Conservation (phyloP, 2,329 filamentous ascomycete genomes). For the Alternaria gansuensis region DNA sequence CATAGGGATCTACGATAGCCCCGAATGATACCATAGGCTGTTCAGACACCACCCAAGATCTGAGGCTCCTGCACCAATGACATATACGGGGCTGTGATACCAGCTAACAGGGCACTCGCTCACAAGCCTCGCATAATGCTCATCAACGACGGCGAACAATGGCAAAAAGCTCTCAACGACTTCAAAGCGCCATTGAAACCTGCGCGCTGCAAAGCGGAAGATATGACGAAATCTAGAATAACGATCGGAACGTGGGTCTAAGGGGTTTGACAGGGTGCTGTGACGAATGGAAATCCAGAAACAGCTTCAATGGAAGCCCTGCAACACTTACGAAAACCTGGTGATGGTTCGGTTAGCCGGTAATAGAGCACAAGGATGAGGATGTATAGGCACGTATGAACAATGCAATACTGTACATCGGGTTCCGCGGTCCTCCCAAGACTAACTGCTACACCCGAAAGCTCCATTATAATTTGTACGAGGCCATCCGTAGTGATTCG, state of each 20-base stretch:
- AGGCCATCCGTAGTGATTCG: constrained; percentile 2
- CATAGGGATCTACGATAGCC: not conserved
- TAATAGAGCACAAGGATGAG: constrained; percentile 42
- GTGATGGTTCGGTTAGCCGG: constrained; percentile 25
- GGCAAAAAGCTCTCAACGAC: constrained; percentile 30
- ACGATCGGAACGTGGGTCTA: constrained; percentile 22
- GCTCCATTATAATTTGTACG: not conserved
- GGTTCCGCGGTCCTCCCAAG: not conserved
- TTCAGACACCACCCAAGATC: constrained; percentile 6
- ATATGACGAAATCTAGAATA: constrained; percentile 27
- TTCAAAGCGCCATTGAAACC: constrained; percentile 32
- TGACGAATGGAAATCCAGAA: constrained; percentile 30
- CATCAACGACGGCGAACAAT: constrained; percentile 26
- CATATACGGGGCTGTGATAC: constrained; percentile 32
- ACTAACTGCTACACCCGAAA: not conserved
- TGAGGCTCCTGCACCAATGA: constrained; percentile 28
- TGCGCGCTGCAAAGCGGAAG: constrained; percentile 37
- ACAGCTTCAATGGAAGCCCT: constrained; percentile 19
- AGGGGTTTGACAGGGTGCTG: constrained; percentile 20
- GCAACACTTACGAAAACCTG: constrained; percentile 17
- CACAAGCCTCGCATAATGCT: constrained; percentile 35
- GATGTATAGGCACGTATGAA: constrained; percentile 21
- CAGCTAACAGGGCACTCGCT: constrained; percentile 24
- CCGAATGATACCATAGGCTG: constrained; percentile 8
- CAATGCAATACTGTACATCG: not conserved